Base-by-base conservation (phyloP, 1,139 yeast genomes). In the Zygoascus meyerae region DNA sequence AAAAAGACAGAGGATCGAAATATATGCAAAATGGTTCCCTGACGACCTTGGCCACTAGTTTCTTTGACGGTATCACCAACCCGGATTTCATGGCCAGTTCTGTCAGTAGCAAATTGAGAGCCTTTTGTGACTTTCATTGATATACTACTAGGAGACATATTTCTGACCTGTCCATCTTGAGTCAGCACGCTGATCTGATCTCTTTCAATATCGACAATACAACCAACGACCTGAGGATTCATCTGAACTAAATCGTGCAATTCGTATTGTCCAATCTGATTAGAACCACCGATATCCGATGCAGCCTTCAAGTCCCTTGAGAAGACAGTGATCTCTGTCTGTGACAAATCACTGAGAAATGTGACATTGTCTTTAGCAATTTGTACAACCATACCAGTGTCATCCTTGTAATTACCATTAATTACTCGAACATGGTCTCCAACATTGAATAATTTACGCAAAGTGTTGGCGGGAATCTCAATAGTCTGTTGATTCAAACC, bases 351-450 rank as follows among this genome's bases (percentile, higher is more conserved):
- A 51, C 95, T 85, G 53, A 92, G 78, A 55, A 94, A 75, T 0
- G 95, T 86, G 15, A 90, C 97, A 42, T 86, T 84, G 59, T 90
- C 95, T 42, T 84, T 86, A 45, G 79, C 78, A 35, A 86, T 79
- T 54, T 81, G 77, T 42, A 94, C 90, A 45, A 92, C 95, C 70
- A 92, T 77, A 68, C 98, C 98, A 21, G 96, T 86, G 61, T 90
- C 97, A 59, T 90, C 97, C 47, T 81, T 74, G 65, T 87, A 95
- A 61, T 84, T 87, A 61, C 98, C 98, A 62, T 83, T 86, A 41
- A 86, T 78, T 29, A 92, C 95, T 50, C 95, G 81, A 12, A 94
- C 96, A 63, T 92, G 97, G 65, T 92, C 98, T 73, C 98, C 98
- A 46, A 89, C 81, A 46, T 77, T 70, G 66, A 92, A 92, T 44